Conservation (phyloP, 805 yeast species). For the Schizosaccharomyces japonicus region DNA sequence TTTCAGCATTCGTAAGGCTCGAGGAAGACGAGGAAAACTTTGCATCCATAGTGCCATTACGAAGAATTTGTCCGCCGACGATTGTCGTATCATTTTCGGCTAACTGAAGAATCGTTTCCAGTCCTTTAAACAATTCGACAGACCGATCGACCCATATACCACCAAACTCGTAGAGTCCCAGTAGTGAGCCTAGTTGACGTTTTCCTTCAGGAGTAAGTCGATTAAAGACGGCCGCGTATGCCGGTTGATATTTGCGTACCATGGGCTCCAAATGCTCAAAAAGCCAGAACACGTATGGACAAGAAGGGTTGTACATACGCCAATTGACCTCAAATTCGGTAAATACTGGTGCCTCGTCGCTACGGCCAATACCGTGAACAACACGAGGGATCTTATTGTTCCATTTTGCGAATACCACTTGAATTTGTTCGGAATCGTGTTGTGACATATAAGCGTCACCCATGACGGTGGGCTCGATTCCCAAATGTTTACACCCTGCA, state of each 20-base stretch:
- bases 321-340: slow-evolving; percentile 1
- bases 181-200: not conserved
- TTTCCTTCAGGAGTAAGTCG: not conserved
- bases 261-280: not conserved
- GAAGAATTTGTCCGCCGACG: not conserved
- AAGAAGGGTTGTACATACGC: not conserved
- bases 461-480: not conserved
- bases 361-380: not conserved
- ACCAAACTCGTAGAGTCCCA: not conserved
- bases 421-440: not conserved
- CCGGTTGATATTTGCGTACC: not conserved
- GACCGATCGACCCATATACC: not conserved
- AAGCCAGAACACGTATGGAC: not conserved
- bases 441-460: not conserved
- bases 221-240: not conserved
- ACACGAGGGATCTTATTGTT: not conserved
- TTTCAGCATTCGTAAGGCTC: too few relatives aligned
- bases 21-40: too few relatives aligned
- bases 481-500: not conserved
- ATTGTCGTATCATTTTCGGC: not conserved
- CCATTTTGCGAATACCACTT: not conserved
- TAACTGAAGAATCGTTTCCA: not conserved
- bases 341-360: not conserved
- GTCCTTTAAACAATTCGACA: not conserved
- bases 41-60: not conserved